Evolutionary conservation across 352 stramenopile species (phyloP), one percentile per base, ranked within the genome.

Genomic region (Phytopythium vexans): DNA sequence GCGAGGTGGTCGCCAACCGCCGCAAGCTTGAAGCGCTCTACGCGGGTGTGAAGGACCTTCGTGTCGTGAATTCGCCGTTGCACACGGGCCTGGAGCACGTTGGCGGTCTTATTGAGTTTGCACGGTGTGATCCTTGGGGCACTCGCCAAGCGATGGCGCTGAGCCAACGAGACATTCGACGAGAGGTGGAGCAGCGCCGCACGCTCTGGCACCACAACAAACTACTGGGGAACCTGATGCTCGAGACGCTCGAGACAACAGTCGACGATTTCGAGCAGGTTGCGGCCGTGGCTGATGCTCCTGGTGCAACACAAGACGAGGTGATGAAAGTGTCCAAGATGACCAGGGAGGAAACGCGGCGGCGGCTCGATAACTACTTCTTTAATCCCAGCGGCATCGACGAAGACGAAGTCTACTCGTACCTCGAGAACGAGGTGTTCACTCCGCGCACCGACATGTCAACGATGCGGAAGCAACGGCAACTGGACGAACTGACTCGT

Each of bases 161-260:
- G 33, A 64, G 60, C 11, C 54, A 62, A 9, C 42, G 66, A 32
- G 41, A 60, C 42, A 67, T 84, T 9, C 45, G 72, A 43, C 55
- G 44, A 0, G 64, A 84, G 47, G 56, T 84, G 34, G 36, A 40
- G 4, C 65, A 73, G 42, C 70, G 72, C n/a, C 67, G 68, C 7
- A 54, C 57, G 53, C 64, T 80, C 47, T 83, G 73, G 73, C 62
- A 70, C 11, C 70, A 83, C 62, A 80, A 83, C 54, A 80, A 81
- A 45, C 44, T 83, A 38, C 51, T 83, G n/a, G 70, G 72, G 0
- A 59, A 62, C 14, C 27, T 83, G 48, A 49, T 83, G 33, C 56
- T 74, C 41, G 64, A 75, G 43, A 67, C 61, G 7, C 53, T 83
- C 6, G 53, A 68, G 35, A 64, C 75, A 41, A 66, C 60, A 1